phyloP scores from a whole-genome alignment of 345 rosid genomes.

The Clarkia xantiana region DNA sequence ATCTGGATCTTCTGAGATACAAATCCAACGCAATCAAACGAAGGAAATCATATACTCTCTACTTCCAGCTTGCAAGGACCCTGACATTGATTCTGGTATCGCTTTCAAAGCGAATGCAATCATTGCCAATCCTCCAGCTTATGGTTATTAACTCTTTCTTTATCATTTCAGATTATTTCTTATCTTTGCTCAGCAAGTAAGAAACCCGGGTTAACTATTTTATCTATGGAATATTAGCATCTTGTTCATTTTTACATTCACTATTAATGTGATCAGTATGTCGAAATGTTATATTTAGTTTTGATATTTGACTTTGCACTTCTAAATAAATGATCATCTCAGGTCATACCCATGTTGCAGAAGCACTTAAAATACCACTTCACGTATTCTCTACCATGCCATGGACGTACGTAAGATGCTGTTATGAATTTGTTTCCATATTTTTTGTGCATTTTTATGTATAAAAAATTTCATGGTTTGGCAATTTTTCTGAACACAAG shows the following conservation, averaged over 20 bases:
- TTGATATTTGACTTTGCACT: slow-evolving; percentile 1
- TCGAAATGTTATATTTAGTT: no score
- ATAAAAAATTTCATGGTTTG: slow-evolving; percentile 12
- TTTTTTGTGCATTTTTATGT: slow-evolving; percentile 11
- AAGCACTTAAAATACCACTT: slow-evolving; percentile 72
- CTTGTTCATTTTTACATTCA: no score
- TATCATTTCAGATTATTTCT: background rate
- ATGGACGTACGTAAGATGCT: slow-evolving; percentile 93
- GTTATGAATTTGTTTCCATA: slow-evolving; percentile 21
- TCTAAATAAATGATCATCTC: slow-evolving; percentile 8
- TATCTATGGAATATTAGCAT: no score
- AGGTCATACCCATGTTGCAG: slow-evolving; percentile 99
- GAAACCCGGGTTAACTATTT: no score
- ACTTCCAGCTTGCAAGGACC: slow-evolving; percentile 86
- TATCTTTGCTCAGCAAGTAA: background rate
- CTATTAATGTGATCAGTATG: no score
- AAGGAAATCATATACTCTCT: slow-evolving; percentile 75
- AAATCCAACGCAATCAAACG: slow-evolving; percentile 72
- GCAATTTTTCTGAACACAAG: slow-evolving; percentile 24
- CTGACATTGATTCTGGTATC: slow-evolving; percentile 77
- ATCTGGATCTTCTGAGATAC: slow-evolving; percentile 91
- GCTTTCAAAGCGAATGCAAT: slow-evolving; percentile 92
- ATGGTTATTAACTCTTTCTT: slow-evolving; percentile 41
- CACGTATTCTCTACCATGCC: slow-evolving; percentile 99
- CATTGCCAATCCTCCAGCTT: slow-evolving; percentile 97